These are phyloP conservation scores for Epichloe baconii DNA, from an alignment of 2,329 filamentous ascomycete species.

Conservation along the genomic window DNA sequence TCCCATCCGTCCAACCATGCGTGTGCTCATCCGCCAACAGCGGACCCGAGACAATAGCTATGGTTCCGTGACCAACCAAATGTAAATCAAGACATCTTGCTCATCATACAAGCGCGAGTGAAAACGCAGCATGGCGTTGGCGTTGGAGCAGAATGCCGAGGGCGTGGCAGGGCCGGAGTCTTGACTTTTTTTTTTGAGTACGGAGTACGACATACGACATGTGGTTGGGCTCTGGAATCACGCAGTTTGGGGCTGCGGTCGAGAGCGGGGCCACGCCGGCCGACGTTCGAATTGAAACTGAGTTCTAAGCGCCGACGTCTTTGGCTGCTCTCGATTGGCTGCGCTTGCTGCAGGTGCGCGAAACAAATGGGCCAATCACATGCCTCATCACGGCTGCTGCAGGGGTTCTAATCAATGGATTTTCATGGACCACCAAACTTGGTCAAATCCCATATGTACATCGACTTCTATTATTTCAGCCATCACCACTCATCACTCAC, in stretches of 20 bases:
- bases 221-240: slow-evolving; percentile 17
- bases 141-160: not conserved
- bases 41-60: not conserved
- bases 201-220: slow-evolving; percentile 10
- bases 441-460: not conserved
- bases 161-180: not conserved
- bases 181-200: not conserved
- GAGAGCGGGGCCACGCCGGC: slow-evolving; percentile 14
- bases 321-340: slow-evolving; percentile 24
- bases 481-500: slow-evolving; percentile 1
- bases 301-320: slow-evolving; percentile 20
- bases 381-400: slow-evolving; percentile 19
- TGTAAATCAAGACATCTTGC: not conserved
- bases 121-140: not conserved
- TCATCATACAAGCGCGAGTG: not conserved
- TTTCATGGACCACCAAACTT: not conserved
- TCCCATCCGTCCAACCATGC: not conserved
- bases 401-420: slow-evolving; percentile 19
- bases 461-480: not conserved
- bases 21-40: not conserved
- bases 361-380: slow-evolving; percentile 19
- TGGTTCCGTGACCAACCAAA: not conserved
- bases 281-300: slow-evolving; percentile 19
- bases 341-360: slow-evolving; percentile 14
- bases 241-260: slow-evolving; percentile 13